Percentiles rank a stretch among this genome's conserved stretches.
Conservation (phyloP, 345 rosid genomes). For the Bruguiera sexangula region DNA sequence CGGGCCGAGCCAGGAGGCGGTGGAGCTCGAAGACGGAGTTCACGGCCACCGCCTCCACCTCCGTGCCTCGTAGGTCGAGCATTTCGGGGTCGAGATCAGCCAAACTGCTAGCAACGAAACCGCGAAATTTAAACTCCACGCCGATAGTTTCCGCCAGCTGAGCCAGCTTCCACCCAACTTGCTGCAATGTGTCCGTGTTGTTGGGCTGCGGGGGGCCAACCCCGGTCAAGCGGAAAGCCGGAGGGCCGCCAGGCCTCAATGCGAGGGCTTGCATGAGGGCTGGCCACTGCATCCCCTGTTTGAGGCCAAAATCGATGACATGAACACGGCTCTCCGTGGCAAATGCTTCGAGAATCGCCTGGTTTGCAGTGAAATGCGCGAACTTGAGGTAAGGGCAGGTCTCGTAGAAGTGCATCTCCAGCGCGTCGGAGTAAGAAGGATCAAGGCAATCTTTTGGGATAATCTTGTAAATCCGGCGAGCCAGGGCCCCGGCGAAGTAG, state of each 20-base stretch:
- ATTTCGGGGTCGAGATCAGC: slow-evolving; percentile 33
- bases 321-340: slow-evolving; percentile 25
- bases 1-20: slow-evolving; percentile 26
- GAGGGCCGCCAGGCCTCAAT: slow-evolving; percentile 26
- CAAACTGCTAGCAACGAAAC: slow-evolving; percentile 29
- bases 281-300: slow-evolving; percentile 40
- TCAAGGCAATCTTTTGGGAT: slow-evolving; percentile 19
- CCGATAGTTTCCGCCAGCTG: slow-evolving; percentile 29
- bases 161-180: slow-evolving; percentile 35
- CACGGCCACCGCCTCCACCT: slow-evolving; percentile 29
- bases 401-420: slow-evolving; percentile 37
- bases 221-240: slow-evolving; percentile 25
- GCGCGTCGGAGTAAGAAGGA: slow-evolving; percentile 23
- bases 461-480: slow-evolving; percentile 35
- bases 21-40: slow-evolving; percentile 36
- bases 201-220: slow-evolving; percentile 33
- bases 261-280: slow-evolving; percentile 31
- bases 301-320: slow-evolving; percentile 33
- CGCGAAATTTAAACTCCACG: slow-evolving; percentile 32
- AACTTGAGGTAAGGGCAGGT: slow-evolving; percentile 29
- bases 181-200: slow-evolving; percentile 24
- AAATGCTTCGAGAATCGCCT: slow-evolving; percentile 34
- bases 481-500: slow-evolving; percentile 28
- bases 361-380: slow-evolving; percentile 30
- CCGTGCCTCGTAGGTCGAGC: slow-evolving; percentile 26